phyloP scores from a whole-genome alignment of 371 early-diverging fungal species.

The Globomyces sp. region DNA sequence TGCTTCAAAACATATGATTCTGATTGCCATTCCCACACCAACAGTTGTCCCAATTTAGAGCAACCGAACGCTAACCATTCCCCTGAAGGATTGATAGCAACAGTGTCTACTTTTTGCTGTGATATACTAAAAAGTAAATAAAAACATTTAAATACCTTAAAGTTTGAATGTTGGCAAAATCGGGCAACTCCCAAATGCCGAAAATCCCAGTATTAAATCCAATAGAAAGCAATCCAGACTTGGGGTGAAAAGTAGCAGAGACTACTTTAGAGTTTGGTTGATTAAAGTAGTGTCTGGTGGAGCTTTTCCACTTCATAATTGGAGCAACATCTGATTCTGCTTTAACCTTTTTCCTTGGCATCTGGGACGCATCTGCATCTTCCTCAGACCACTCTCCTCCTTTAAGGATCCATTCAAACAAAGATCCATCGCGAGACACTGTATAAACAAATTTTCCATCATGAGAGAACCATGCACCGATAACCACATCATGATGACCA shows the following conservation, averaged over 20 bases:
- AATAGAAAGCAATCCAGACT: constrained; percentile 75
- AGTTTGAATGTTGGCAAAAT: constrained; percentile 82
- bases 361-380: constrained; percentile 35
- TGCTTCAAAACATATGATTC: constrained; percentile 97
- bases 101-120: constrained; percentile 85
- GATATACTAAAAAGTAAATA: constrained; percentile 68
- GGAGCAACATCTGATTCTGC: constrained; percentile 3
- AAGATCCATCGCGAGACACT: constrained; percentile 83
- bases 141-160: constrained; percentile 57
- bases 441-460: constrained; percentile 81
- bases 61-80: constrained; percentile 98
- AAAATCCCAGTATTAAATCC: constrained; percentile 93
- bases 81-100: constrained; percentile 83
- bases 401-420: constrained; percentile 73
- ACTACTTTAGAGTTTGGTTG: constrained; percentile 71
- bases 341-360: constrained; percentile 22
- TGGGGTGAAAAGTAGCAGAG: constrained; percentile 76
- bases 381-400: constrained; percentile 42
- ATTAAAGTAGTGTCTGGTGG: constrained; percentile 66
- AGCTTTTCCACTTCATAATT: constrained; percentile 58
- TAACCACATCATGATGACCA: constrained; percentile 83
- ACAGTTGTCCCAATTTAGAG: constrained; percentile 86
- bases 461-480: constrained; percentile 89
- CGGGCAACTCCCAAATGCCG: constrained; percentile 95
- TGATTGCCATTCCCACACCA: constrained; percentile 99